Base-by-base conservation (phyloP, 1,284 basidiomycete species). In the Ganoderma sinense region DNA sequence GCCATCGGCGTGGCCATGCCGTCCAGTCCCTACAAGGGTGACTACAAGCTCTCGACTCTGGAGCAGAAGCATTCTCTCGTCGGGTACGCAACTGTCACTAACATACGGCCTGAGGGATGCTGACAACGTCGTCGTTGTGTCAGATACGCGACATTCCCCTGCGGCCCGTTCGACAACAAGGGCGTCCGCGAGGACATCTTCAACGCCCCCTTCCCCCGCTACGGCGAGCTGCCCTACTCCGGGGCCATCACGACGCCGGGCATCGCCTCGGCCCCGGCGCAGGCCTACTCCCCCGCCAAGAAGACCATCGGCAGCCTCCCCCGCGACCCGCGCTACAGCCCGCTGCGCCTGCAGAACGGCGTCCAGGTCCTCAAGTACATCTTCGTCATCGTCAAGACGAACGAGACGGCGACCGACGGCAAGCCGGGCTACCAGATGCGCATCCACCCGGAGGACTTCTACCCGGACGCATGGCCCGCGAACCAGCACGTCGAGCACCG, bases 391-490 rank as follows among this genome's bases (percentile, higher is more conserved):
- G 18, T 51, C 48, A 18, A 51, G 48, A 51, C 48, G n/a, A n/a
- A 51, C n/a, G 20, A 51, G 48, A 51, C 48, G 10, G n/a, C n/a
- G n/a, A 8, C 23, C 48, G 23, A 51, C 48, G 48, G 48, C n/a
- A n/a, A 23, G 4, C 48, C 48, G n/a, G 48, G 48, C 16, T 51
- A 51, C n/a, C 48, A 51, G 48, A 51, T 51, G 48, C 48, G 48
- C 48, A 51, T 51, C 48, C 20, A 51, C n/a, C 48, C 48, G n/a
- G 48, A 51, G 48, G 48, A 51, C 48, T 51, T 51, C 48, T 51
- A 51, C 23, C n/a, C 48, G 31, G 53, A 55, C 29, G 3, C 26
- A 29, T 31, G 53, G 53, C 26, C n/a, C 10, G 29, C 26, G 53
- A 33, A 29, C 29, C 31, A 56, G 55, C 55, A 29, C 55, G 55